Percentiles rank a stretch among this genome's conserved stretches.
Conservation (phyloP, 768 basidiomycete species). For the Gloeophyllum trabeum region DNA sequence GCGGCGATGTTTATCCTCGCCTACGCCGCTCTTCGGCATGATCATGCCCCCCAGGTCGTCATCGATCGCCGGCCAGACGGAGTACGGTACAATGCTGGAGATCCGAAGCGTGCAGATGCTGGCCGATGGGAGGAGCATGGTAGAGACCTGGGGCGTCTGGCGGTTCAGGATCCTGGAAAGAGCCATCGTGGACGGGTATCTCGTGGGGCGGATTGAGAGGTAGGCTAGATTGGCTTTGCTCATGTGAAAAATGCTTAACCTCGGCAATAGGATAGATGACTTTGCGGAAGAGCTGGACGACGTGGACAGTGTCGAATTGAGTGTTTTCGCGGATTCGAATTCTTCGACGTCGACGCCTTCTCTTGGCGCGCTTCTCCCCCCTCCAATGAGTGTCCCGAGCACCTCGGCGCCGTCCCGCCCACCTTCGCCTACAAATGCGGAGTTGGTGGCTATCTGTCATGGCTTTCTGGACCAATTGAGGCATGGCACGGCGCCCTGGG, state of each 20-base stretch:
- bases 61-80: constrained; percentile 18
- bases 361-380: background rate
- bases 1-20: constrained; percentile 78
- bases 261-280: constrained; percentile 13
- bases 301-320: no score
- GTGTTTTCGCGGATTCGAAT: no score
- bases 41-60: constrained; percentile 55
- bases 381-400: background rate
- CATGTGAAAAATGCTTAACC: constrained; percentile 6
- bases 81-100: constrained; percentile 92
- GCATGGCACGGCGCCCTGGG: constrained; percentile 81
- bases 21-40: constrained; percentile 84
- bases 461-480: constrained; percentile 50
- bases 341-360: background rate
- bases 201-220: constrained; percentile 72
- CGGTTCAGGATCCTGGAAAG: constrained; percentile 84
- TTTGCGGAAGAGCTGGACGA: constrained; percentile 6
- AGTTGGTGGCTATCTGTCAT: constrained; percentile 42
- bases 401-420: background rate
- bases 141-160: constrained; percentile 58
- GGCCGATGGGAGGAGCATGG: constrained; percentile 82
- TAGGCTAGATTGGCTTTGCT: constrained; percentile 5
- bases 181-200: constrained; percentile 82
- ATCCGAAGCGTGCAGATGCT: constrained; percentile 81
- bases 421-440: constrained; percentile 8